A percentile compares a stretch with the other conserved stretches of the same genome.
These are phyloP conservation scores for Strigomonas culicis DNA, from an alignment of 208 protist species.

Conservation along the genomic window DNA sequence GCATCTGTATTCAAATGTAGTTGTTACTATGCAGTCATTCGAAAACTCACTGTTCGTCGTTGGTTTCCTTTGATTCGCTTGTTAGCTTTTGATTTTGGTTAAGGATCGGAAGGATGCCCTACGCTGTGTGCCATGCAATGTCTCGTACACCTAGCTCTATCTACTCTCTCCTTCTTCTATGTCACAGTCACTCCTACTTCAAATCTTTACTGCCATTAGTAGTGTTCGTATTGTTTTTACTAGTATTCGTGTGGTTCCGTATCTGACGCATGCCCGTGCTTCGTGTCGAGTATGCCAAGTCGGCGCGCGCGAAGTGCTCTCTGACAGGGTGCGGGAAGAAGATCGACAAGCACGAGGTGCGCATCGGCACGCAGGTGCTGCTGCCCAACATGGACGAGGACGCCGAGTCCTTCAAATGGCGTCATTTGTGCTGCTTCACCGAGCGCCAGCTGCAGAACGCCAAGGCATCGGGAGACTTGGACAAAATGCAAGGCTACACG, in stretches of 20 bases:
- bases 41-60: no score
- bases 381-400: conserved; percentile 43
- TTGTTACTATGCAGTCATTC: no score
- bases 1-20: no score
- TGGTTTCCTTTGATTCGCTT: no score
- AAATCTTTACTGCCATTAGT: conserved; percentile 7
- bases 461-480: conserved; percentile 38
- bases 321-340: conserved; percentile 41
- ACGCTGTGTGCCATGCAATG: no score
- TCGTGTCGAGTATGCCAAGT: conserved; percentile 76
- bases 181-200: no score
- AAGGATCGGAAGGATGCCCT: no score
- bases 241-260: not conserved
- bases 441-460: conserved; percentile 69
- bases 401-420: conserved; percentile 61
- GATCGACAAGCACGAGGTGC: conserved; percentile 76
- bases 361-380: conserved; percentile 63
- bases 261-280: conserved; percentile 45
- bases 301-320: conserved; percentile 56
- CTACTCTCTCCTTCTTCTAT: conserved; percentile 1
- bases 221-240: not conserved
- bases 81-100: no score
- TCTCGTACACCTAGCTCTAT: no score
- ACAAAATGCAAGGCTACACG: conserved; percentile 61
- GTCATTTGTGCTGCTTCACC: conserved; percentile 86